phyloP scores from a whole-genome alignment of 805 yeast genomes.

The Pichia gijzeniarum region DNA sequence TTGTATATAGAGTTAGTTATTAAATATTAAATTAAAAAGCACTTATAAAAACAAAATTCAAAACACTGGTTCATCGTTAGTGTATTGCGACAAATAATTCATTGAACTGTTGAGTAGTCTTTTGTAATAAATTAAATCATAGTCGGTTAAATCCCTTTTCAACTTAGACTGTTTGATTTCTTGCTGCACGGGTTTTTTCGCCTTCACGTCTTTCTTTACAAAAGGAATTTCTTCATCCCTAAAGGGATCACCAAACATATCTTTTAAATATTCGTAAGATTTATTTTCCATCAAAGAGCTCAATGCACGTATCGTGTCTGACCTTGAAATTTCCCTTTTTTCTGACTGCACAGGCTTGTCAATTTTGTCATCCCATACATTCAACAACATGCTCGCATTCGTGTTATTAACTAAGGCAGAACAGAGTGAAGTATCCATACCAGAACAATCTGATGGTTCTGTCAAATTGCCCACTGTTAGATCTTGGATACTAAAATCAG shows the following conservation, averaged over 20 bases:
- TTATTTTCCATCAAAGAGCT: slow-evolving; percentile 8
- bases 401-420: slow-evolving; percentile 22
- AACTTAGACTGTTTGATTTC: neutral
- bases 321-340: neutral
- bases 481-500: slow-evolving; percentile 11
- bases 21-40: neutral
- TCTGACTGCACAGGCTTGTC: neutral
- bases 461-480: slow-evolving; percentile 3
- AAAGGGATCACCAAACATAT: slow-evolving; percentile 26
- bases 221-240: neutral
- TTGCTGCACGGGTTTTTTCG: neutral
- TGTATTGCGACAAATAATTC: slow-evolving; percentile 30
- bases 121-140: slow-evolving; percentile 21
- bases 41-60: neutral
- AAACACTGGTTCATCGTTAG: slow-evolving; percentile 16
- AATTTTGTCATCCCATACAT: slow-evolving; percentile 2
- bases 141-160: slow-evolving; percentile 16
- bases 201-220: neutral
- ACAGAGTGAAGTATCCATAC: slow-evolving; percentile 19
- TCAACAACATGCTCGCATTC: slow-evolving; percentile 5
- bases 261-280: slow-evolving; percentile 41
- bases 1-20: neutral
- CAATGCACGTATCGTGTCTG: slow-evolving; percentile 1
- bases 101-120: slow-evolving; percentile 30
- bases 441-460: neutral